A percentile compares a stretch with the other conserved stretches of the same genome.
These are phyloP conservation scores for Salix viminalis DNA, from an alignment of 345 rosid species.

Conservation along the genomic window DNA sequence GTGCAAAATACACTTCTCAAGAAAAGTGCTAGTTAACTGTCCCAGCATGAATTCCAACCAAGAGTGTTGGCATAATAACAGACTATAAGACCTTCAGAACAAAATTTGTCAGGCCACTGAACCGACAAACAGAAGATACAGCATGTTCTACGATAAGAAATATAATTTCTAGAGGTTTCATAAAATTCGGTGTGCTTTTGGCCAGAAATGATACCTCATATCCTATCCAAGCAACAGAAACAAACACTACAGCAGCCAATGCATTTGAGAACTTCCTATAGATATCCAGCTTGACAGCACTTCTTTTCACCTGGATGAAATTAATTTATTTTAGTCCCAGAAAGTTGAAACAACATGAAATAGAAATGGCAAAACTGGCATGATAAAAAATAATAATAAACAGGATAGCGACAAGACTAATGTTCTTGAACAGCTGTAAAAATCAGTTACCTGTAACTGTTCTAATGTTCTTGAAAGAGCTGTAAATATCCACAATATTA, in stretches of 20 bases:
- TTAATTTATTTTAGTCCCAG: not conserved
- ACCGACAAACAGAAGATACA: not conserved
- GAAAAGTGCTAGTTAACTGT: not conserved
- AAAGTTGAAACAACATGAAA: not conserved
- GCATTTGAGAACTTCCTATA: conserved; percentile 97
- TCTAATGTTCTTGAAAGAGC: conserved; percentile 81
- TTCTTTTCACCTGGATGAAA: conserved; percentile 62
- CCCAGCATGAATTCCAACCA: not conserved
- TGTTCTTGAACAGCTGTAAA: no score
- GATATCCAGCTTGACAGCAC: conserved; percentile 76
- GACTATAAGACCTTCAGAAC: not conserved
- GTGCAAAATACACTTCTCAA: not conserved
- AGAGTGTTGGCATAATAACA: not conserved
- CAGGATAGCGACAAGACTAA: not conserved
- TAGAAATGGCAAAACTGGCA: not conserved
- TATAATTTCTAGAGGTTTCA: not conserved
- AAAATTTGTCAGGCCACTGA: not conserved
- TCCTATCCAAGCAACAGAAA: conserved; percentile 82
- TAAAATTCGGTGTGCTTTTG: not conserved
- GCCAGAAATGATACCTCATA: conserved; percentile 58
- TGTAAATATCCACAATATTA: conserved; percentile 90
- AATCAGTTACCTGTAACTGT: conserved; percentile 66
- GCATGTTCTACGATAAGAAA: not conserved
- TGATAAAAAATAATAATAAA: not conserved
- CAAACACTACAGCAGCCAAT: conserved; percentile 69